Evolutionary conservation across 495 filamentous ascomycete genomes (phyloP).

Genomic region (Acidiella bohemica): DNA sequence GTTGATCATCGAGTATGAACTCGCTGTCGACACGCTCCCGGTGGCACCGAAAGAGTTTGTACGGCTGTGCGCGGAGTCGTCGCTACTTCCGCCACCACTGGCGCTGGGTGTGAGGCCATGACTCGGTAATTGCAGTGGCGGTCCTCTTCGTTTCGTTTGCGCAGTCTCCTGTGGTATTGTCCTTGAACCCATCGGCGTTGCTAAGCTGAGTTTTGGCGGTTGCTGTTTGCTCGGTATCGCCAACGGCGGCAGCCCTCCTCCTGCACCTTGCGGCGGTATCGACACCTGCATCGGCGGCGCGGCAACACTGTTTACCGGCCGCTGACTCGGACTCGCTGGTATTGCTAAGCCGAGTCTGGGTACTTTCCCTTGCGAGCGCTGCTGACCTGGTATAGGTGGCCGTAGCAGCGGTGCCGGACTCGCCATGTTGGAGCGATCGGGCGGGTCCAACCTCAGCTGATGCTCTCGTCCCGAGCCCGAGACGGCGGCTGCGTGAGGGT

Average conservation of each 20-base stretch:
- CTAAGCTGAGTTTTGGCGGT: constrained; percentile 61
- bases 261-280: too few species aligned
- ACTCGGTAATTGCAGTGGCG: constrained; percentile 34
- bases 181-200: constrained; percentile 70
- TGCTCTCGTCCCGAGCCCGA: too few species aligned
- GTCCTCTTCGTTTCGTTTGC: constrained; percentile 34
- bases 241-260: constrained; percentile 17
- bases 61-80: constrained; percentile 60
- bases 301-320: constrained; percentile 43
- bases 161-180: constrained; percentile 46
- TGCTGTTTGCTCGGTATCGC: constrained; percentile 24
- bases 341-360: constrained; percentile 80
- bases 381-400: constrained; percentile 61
- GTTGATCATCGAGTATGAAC: constrained; percentile 57
- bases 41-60: constrained; percentile 68
- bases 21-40: constrained; percentile 68
- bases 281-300: constrained; percentile 9
- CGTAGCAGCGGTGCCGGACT: constrained; percentile 68
- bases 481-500: constrained; percentile 2
- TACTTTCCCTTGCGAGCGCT: constrained; percentile 44
- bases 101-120: constrained; percentile 18
- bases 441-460: constrained; percentile 3
- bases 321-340: constrained; percentile 65
- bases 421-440: constrained; percentile 46
- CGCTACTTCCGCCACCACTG: constrained; percentile 46